Evolutionary conservation across 2,329 filamentous ascomycete species (phyloP), one percentile per base, ranked within the genome.

Genomic region (Teratosphaeria viscida): DNA sequence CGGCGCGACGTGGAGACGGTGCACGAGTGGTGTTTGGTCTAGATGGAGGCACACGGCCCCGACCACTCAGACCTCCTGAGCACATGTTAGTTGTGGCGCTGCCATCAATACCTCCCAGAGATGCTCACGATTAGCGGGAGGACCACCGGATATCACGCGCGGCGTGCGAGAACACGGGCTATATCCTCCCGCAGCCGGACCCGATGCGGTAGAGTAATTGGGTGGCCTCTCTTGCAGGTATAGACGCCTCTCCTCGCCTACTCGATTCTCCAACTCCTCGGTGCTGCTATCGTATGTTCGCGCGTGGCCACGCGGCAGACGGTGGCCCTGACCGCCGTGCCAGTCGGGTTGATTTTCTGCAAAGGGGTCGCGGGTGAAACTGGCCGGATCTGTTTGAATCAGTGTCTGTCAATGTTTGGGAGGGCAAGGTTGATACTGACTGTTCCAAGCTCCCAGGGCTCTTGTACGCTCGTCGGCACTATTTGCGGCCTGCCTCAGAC

Each of bases 311-410:
- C 7, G 29, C 29, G n/a, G 35, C 6, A 54, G 54, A 43, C 65
- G 65, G 57, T 67, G 65, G 26, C 59, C 60, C 32, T 67, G 65
- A 6, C 65, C 65, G 34, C 55, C 55, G 47, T 19, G 59, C 16
- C 61, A 61, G 23, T 65, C 55, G 27, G 57, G 52, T 2, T 62
- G 58, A 23, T 62, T 56, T 19, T 56, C 58, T 6, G 62, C 56
- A 26, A 60, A 55, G 6, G 39, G 57, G 43, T 63, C 57, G 23
- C 27, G 52, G 34, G 60, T 55, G 52, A 64, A 61, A 10, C 16
- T 56, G 12, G 47, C 19, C 10, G 10, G n/a, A 19, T 8, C 62
- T 63, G 52, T 43, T 4, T 11, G 29, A 29, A 35, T 57, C 39
- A 27, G 37, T 26, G 6, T 52, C 26, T 27, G 8, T 7, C n/a